These are phyloP conservation scores for Beauveria varroae DNA, from an alignment of 2,329 filamentous ascomycete species.

Conservation along the genomic window DNA sequence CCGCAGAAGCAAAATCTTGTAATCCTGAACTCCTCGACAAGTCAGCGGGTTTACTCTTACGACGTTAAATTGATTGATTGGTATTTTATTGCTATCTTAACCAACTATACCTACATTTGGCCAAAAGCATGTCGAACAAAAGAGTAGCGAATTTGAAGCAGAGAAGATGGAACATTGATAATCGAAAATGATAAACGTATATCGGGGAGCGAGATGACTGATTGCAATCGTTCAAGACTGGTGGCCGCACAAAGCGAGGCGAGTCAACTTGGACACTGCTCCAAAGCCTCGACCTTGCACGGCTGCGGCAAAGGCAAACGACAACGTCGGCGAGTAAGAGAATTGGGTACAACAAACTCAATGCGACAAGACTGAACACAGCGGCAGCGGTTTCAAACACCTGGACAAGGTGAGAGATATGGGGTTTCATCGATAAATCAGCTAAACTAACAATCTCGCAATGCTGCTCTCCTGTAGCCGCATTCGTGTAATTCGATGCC, in stretches of 20 bases:
- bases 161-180: too few relatives aligned
- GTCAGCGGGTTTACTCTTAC: too few relatives aligned
- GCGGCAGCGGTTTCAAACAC: not conserved
- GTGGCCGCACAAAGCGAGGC: not conserved
- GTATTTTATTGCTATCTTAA: not conserved
- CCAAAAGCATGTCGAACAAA: not conserved
- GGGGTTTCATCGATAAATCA: not conserved
- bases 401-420: not conserved
- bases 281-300: not conserved
- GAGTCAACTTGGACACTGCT: not conserved
- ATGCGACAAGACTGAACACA: not conserved
- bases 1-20: not conserved
- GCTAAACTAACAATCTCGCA: not conserved
- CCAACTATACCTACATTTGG: not conserved
- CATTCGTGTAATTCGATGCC: not conserved
- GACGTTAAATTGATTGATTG: too few relatives aligned
- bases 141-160: too few relatives aligned
- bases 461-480: not conserved
- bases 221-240: not conserved
- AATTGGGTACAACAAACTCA: conserved; percentile 8
- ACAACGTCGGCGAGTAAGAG: not conserved
- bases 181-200: not conserved
- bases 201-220: not conserved
- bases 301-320: not conserved
- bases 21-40: not conserved